These are phyloP conservation scores for Oryza punctata DNA, from an alignment of 176 grass and related monocot genomes.

Conservation along the genomic window DNA sequence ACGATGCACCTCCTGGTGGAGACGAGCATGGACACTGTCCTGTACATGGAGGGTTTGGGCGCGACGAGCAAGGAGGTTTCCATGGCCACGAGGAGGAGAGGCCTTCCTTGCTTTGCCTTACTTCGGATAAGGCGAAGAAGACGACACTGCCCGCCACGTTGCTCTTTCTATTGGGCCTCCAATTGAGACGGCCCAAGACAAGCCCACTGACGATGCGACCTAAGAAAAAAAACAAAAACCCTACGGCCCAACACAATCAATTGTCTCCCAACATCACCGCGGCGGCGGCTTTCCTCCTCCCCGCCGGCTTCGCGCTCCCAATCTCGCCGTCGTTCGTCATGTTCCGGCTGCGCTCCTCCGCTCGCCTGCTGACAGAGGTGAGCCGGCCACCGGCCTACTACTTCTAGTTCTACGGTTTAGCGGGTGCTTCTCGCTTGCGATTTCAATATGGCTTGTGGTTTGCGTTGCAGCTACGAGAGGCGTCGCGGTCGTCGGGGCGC, in stretches of 20 bases:
- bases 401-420: neutral
- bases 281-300: conserved; percentile 13
- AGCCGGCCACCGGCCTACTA: neutral
- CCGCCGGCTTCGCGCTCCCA: neutral
- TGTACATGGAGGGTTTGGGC: neutral
- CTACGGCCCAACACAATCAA: conserved; percentile 4
- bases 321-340: conserved; percentile 8
- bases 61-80: conserved; percentile 37
- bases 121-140: conserved; percentile 27
- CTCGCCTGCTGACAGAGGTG: conserved; percentile 44
- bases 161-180: neutral
- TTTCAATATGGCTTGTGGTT: neutral
- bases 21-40: neutral
- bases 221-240: neutral
- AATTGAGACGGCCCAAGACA: neutral
- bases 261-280: neutral
- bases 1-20: neutral
- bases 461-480: conserved; percentile 32
- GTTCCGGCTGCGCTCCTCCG: conserved; percentile 49
- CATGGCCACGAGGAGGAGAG: conserved; percentile 13
- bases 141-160: neutral
- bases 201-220: neutral
- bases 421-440: too few relatives aligned
- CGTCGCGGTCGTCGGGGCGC: conserved; percentile 20
- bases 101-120: neutral